Conservation (phyloP, 2,329 filamentous ascomycete genomes). For the Fusarium pseudonygamai region DNA sequence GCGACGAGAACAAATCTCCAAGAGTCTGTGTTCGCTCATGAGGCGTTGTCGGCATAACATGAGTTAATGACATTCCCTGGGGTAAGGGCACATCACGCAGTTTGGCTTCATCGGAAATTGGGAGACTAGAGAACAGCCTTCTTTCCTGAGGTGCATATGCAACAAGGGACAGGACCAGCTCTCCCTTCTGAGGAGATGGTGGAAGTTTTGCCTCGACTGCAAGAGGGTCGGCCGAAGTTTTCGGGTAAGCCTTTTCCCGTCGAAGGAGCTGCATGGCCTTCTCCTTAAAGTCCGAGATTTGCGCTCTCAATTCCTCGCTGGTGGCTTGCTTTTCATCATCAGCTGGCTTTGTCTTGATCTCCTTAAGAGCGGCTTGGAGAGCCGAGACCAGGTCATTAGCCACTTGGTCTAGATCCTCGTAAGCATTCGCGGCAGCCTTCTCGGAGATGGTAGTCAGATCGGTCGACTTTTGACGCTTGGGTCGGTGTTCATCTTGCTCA, state of each 20-base stretch:
- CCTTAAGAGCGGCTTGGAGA: constrained; percentile 58
- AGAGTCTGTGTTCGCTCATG: constrained; percentile 69
- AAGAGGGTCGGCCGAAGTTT: constrained; percentile 49
- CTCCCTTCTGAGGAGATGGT: constrained; percentile 55
- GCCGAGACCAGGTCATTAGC: constrained; percentile 65
- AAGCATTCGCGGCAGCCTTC: constrained; percentile 61
- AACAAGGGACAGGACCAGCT: constrained; percentile 76
- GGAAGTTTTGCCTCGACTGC: constrained; percentile 53
- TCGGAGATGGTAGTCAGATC: constrained; percentile 61
- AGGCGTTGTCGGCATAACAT: constrained; percentile 47
- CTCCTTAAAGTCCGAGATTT: constrained; percentile 67
- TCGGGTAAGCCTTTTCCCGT: constrained; percentile 66
- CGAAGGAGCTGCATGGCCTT: constrained; percentile 70
- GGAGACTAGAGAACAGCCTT: constrained; percentile 88
- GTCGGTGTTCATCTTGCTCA: constrained; percentile 60
- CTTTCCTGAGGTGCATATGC: constrained; percentile 78
- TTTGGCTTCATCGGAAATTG: constrained; percentile 45
- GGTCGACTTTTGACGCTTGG: constrained; percentile 69
- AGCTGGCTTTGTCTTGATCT: constrained; percentile 52
- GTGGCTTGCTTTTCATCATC: constrained; percentile 42
- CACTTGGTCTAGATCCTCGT: constrained; percentile 72
- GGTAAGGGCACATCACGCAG: constrained; percentile 67
- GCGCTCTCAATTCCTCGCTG: constrained; percentile 52
- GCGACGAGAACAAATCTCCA: constrained; percentile 78
- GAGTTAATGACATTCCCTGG: constrained; percentile 69